Evolutionary conservation across 78 protist species (phyloP).

Genomic region (Dictyostelium intermedium): DNA sequence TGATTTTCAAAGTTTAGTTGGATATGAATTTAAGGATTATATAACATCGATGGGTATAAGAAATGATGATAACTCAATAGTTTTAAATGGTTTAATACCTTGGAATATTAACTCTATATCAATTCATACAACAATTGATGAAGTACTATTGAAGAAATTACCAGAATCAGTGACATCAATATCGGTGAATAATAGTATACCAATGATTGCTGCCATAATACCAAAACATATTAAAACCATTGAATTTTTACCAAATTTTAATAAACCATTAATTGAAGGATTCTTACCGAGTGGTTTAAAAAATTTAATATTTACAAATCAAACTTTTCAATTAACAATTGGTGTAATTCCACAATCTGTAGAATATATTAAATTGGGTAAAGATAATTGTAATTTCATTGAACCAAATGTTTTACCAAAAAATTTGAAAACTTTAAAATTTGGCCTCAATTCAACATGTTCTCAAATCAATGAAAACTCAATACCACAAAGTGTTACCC

Average conservation of each 20-base stretch:
- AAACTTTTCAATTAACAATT: background rate
- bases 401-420: background rate
- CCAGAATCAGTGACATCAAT: background rate
- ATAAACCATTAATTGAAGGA: background rate
- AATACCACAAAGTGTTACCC: background rate
- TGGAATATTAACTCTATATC: background rate
- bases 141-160: background rate
- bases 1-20: background rate
- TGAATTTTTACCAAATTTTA: background rate
- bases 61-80: background rate
- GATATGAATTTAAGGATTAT: background rate
- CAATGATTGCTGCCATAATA: background rate
- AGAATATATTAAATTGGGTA: background rate
- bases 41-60: background rate
- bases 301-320: background rate
- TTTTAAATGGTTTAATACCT: background rate
- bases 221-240: background rate
- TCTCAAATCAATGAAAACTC: background rate
- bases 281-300: background rate
- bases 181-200: background rate
- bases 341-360: background rate
- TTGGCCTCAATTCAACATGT: background rate
- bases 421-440: background rate
- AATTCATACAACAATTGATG: background rate
- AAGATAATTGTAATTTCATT: background rate